phyloP scores from a whole-genome alignment of 495 filamentous ascomycete species.

The Aspergillus bertholletiae region DNA sequence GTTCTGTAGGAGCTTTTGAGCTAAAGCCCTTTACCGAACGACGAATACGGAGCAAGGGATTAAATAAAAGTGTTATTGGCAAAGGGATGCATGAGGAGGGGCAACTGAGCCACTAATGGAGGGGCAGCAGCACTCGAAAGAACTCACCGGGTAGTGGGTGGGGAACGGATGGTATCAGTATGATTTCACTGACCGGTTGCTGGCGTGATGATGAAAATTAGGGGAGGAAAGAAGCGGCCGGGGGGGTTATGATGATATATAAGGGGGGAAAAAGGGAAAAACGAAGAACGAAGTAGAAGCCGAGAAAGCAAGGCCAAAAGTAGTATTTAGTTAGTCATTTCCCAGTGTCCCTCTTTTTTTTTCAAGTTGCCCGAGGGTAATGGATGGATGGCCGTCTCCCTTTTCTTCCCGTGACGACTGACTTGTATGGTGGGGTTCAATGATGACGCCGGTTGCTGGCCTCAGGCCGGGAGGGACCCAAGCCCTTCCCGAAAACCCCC shows the following conservation, averaged over 20 bases:
- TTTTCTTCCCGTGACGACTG: constrained; percentile 4
- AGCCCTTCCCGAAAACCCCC: constrained; percentile 20
- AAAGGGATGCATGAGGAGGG: constrained; percentile 16
- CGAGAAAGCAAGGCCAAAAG: neutral
- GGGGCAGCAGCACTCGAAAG: constrained; percentile 12
- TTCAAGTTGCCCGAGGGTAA: constrained; percentile 20
- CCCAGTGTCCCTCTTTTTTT: too few relatives aligned
- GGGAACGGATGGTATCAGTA: constrained; percentile 27
- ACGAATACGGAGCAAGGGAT: constrained; percentile 23
- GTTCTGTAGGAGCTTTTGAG: constrained; percentile 4
- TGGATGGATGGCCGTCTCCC: neutral
- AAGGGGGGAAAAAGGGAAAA: constrained; percentile 7
- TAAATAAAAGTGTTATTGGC: neutral
- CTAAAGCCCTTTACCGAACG: constrained; percentile 21
- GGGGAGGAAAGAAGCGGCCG: neutral
- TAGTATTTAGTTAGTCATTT: too few relatives aligned
- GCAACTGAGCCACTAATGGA: constrained; percentile 14
- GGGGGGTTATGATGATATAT: constrained; percentile 9
- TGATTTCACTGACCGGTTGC: constrained; percentile 20
- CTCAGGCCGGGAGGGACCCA: constrained; percentile 10
- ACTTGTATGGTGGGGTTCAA: constrained; percentile 13
- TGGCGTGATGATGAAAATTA: neutral
- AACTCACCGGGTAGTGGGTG: constrained; percentile 30
- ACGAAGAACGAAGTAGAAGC: constrained; percentile 8
- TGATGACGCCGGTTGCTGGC: constrained; percentile 15